Base-by-base conservation (phyloP, 2,329 filamentous ascomycete species). In the Aspergillus pseudoviridinutans region DNA sequence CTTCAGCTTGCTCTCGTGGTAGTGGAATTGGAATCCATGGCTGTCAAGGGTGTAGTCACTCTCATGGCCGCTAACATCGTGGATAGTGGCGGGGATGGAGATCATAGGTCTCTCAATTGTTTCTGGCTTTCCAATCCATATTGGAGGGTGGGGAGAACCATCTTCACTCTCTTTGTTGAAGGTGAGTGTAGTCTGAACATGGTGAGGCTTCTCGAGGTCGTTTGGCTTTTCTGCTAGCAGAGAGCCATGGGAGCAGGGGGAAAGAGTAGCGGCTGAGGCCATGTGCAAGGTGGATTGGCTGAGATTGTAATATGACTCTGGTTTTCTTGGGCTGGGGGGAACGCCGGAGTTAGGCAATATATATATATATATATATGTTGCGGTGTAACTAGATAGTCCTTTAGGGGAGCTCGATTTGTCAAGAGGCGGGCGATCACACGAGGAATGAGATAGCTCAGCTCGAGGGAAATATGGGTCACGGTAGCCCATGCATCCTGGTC, bases 81-180 rank as follows among this genome's bases (percentile, higher is more conserved):
- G 68, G 24, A 81, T 64, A 0, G 68, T 70, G 47, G 77, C 74
- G 7, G 75, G 68, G 51, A 76, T 64, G 6, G 72, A 59, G 22
- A 69, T 67, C 55, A 73, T 69, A 24, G 77, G 77, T 49, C 75
- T 75, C 27, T 75, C 71, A 64, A 78, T 79, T 44, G 77, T 74
- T 50, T 73, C 65, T 12, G 76, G 72, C 32, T 67, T 69, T 1
- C 70, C 69, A 22, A 69, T 70, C 59, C 79, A 68, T 35, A 50
- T 64, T 0, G 71, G 70, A 57, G 64, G 74, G 66, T 72, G 79
- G 67, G 70, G 79, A 66, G 62, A 80, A 28, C 71, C 77, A 55
- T 77, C 72, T 17, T 70, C 70, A 35, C 78, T 67, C 49, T 76
- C 73, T 66, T 79, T 78, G 49, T 76, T 74, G 66, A 80, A 81